A percentile compares a stretch with the other conserved stretches of the same genome.
phyloP scores from a whole-genome alignment of 2,329 filamentous ascomycete species.

The Pseudopithomyces chartarum region DNA sequence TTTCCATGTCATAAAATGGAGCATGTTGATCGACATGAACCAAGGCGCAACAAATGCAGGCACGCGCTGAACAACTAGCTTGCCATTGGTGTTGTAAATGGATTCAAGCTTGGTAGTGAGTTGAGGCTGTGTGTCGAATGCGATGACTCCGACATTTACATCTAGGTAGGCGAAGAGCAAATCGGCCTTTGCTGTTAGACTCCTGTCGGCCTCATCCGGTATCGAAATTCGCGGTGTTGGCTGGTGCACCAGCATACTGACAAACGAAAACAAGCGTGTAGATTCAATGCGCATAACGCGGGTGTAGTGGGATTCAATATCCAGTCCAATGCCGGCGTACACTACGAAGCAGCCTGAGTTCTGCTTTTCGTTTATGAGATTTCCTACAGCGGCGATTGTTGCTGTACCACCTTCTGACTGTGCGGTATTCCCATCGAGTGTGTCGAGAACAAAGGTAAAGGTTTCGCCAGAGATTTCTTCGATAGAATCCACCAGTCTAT shows the following conservation, averaged over 20 bases:
- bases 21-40: constrained; percentile 5
- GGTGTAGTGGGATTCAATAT: constrained; percentile 21
- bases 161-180: background rate
- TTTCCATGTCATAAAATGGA: constrained; percentile 20
- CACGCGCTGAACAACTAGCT: background rate
- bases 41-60: constrained; percentile 11
- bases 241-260: background rate
- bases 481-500: constrained; percentile 22
- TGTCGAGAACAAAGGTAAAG: constrained; percentile 25
- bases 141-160: constrained; percentile 2
- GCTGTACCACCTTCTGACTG: constrained; percentile 21
- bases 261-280: background rate
- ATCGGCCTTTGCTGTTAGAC: background rate
- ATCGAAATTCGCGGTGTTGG: background rate
- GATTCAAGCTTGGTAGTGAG: constrained; percentile 11
- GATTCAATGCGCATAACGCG: background rate
- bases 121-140: constrained; percentile 15
- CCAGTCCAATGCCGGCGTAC: constrained; percentile 22
- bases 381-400: constrained; percentile 17
- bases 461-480: constrained; percentile 17
- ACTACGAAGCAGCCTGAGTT: constrained; percentile 14
- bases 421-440: constrained; percentile 24
- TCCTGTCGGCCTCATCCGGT: background rate
- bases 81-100: constrained; percentile 15
- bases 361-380: constrained; percentile 16